Conservation (phyloP, 1,284 basidiomycete species). For the Apiotrichum veenhuisii region DNA sequence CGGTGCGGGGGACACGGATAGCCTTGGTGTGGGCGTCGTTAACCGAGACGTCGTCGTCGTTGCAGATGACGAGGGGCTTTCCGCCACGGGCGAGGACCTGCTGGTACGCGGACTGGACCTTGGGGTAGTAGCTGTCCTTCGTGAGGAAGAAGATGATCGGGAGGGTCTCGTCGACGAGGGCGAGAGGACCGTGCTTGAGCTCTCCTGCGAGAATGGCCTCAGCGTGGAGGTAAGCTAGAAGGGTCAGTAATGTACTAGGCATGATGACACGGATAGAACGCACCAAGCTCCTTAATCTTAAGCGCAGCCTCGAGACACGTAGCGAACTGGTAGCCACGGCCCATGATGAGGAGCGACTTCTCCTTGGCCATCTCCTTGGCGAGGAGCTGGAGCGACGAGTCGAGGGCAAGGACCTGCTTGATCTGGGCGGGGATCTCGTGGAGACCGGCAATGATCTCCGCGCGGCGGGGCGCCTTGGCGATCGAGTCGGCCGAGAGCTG, state of each 20-base stretch:
- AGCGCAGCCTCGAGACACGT: conserved; percentile 97
- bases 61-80: conserved; percentile 91
- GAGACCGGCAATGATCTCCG: conserved; percentile 89
- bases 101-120: conserved; percentile 82
- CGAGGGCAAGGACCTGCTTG: conserved; percentile 77
- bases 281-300: conserved; percentile 98
- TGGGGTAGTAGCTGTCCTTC: conserved; percentile 95
- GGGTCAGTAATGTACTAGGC: too few species aligned
- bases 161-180: conserved; percentile 97
- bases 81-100: conserved; percentile 98
- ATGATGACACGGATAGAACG: too few species aligned
- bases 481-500: conserved; percentile 96
- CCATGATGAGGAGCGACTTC: conserved; percentile 93
- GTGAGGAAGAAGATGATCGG: conserved; percentile 99
- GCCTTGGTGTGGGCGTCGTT: conserved; percentile 58
- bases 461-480: conserved; percentile 82
- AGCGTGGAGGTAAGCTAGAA: conserved; percentile 46
- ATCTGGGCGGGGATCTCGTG: conserved; percentile 88
- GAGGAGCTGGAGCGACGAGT: conserved; percentile 74
- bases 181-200: conserved; percentile 85
- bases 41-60: conserved; percentile 84
- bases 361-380: conserved; percentile 75
- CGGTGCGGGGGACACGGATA: conserved; percentile 87
- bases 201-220: not conserved
- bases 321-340: conserved; percentile 94